Evolutionary conservation across 1,284 basidiomycete species (phyloP), one percentile per base, ranked within the genome.

Genomic region (Microbotryum silenes-acaulis): DNA sequence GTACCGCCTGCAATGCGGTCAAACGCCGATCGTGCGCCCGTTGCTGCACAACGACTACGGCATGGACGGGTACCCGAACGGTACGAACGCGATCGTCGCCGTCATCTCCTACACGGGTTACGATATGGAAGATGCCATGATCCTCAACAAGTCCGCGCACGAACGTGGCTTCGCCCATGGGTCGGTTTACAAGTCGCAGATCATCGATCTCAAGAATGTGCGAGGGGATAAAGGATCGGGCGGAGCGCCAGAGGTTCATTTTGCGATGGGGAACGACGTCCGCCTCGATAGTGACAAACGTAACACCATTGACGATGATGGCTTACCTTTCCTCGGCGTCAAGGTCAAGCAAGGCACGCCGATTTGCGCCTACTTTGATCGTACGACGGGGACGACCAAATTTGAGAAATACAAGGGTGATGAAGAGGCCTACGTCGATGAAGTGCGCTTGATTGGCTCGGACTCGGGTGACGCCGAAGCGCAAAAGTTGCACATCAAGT

Each of bases 81-180:
- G 94, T 20, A 97, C 89, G 50, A 99, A 99, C 76, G 96, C 96
- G 20, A 82, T 99, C 61, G 96, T 99, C 57, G 96, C 96, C 25
- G 96, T 99, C 74, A 97, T 99, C 70, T 98, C 96, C 0, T 99
- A 99, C 76, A 99, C 96, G 0, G 96, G 96, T 7, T 99, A 99
- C 77, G 96, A 99, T 76, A 99, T 99, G 96, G 96, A 99, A 78
- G 96, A 99, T 72, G 96, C 96, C 65, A 99, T 99, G 96, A 98
- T 99, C 70, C 79, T 99, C 57, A 99, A 99, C 79, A 98, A 98
- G 79, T 97, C 92, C 5, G 88, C 91, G 4, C 92, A 98, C 75
- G 96, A 99, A 77, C 87, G 96, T 50, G 96, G 96, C 0, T 99
- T 99, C 74, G 92, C 82, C 0, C 97, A 98, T 74, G 96, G 96